Base-by-base conservation (phyloP, 306 rosid species). In the Trichosanthes truncata region DNA sequence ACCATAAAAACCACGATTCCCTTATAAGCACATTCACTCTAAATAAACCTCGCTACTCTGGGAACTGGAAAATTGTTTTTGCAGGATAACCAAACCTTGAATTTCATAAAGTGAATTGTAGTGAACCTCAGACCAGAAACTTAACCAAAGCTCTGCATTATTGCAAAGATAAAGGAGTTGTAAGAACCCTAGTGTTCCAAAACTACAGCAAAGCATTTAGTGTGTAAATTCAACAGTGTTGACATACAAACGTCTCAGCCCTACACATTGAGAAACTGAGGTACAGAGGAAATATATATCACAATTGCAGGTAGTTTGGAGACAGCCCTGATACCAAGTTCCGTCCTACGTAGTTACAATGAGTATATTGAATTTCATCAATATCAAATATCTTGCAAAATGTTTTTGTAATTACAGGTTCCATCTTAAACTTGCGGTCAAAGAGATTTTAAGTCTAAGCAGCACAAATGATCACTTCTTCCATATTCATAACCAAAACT, bases 51-150 rank as follows among this genome's bases (percentile, higher is more conserved):
- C 9, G 77, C 25, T 46, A 23, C 23, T 26, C 59, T 48, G 60
- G 20, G 43, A 73, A 73, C 41, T 13, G 33, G 25, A 73, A 73
- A 7, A 5, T 7, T 26, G 56, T 79, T 53, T 51, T 53, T 51
- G 13, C 57, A 60, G 33, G 36, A 62, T 76, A 56, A 12, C 25
- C 31, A 25, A 38, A 93, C 98, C 97, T 84, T 53, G 85, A 65
- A 84, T 71, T 80, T 75, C 92, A 75, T 93, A 90, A 21, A 93
- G 80, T 77, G 98, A 91, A 85, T 93, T 93, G 85, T 90, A 93
- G 82, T 93, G 98, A 80, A 93, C 90, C 88, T 91, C 98, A 52
- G 97, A 90, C 98, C 98, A 91, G 88, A 91, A 91, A 86, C 98
- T 93, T 86, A 93, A 88, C 97, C 98, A 93, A 79, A 93, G 79